Percentiles rank a stretch among this genome's conserved stretches.
Conservation (phyloP, 2,329 filamentous ascomycete species). For the Pseudogymnoascus sp. region DNA sequence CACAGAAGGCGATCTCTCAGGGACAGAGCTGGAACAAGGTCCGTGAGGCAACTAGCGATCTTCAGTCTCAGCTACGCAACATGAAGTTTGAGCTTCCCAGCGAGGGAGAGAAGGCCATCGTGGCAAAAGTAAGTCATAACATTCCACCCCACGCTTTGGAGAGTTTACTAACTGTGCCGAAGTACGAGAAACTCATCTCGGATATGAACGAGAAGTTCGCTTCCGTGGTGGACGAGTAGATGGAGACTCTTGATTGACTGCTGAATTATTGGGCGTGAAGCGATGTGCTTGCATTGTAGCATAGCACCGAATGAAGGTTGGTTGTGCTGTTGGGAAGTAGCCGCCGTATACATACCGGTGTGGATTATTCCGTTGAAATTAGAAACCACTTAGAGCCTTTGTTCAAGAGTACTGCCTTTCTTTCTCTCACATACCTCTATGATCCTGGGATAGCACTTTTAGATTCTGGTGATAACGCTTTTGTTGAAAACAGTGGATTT, state of each 20-base stretch:
- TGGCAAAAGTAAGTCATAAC: conserved; percentile 62
- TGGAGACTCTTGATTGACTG: background rate
- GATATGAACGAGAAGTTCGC: conserved; percentile 97
- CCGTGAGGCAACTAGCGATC: conserved; percentile 76
- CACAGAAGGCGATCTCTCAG: conserved; percentile 87
- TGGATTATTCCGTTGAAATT: conserved; percentile 4
- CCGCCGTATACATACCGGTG: conserved; percentile 9
- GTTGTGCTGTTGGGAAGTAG: conserved; percentile 6
- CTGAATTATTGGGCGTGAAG: background rate
- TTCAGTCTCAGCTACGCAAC: conserved; percentile 74
- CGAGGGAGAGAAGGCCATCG: conserved; percentile 71
- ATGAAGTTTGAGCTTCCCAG: conserved; percentile 96
- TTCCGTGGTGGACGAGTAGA: conserved; percentile 85
- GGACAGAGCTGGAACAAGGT: conserved; percentile 91
- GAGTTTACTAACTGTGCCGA: conserved; percentile 33
- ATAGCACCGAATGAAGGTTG: conserved; percentile 1
- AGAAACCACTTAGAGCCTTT: background rate
- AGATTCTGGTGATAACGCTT: background rate
- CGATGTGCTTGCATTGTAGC: conserved; percentile 7
- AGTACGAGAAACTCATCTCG: conserved; percentile 90
- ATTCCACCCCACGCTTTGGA: background rate
- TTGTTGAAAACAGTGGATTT: too few species aligned
- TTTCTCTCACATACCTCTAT: background rate
- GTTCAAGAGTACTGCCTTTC: background rate
- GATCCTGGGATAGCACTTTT: too few species aligned